Evolutionary conservation across 176 grass and related monocot genomes (phyloP).

Genomic region (Dactylis glomerata): DNA sequence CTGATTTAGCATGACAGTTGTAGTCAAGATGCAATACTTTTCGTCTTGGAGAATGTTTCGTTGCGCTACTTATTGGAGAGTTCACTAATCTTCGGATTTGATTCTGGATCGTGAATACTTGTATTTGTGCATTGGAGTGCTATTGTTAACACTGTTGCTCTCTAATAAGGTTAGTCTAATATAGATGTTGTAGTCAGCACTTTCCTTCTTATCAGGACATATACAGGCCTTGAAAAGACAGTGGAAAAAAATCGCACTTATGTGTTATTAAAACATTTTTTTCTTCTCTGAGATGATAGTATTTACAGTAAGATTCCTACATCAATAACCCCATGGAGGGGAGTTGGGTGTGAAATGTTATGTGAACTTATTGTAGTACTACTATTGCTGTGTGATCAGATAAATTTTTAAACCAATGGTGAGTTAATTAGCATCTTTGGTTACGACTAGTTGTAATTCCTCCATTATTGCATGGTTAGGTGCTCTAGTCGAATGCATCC

Average conservation of each 20-base stretch:
- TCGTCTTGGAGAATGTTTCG: not conserved
- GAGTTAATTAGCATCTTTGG: not conserved
- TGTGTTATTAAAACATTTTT: not conserved
- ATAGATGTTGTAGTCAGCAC: not conserved
- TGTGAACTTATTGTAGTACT: not conserved
- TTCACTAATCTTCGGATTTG: not conserved
- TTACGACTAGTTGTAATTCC: not conserved
- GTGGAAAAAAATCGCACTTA: not conserved
- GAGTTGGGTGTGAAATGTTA: not conserved
- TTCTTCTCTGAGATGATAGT: not conserved
- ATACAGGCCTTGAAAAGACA: not conserved
- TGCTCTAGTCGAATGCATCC: not conserved
- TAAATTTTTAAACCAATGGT: not conserved
- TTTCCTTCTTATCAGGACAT: not conserved
- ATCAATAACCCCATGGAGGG: not conserved
- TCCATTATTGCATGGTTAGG: not conserved
- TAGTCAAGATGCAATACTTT: not conserved
- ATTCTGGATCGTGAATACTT: not conserved
- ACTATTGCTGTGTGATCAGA: not conserved
- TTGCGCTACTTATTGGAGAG: not conserved
- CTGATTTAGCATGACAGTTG: not conserved
- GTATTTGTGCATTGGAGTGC: not conserved
- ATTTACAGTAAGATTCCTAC: not conserved
- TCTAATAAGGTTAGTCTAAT: not conserved
- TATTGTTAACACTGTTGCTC: not conserved